Base-by-base conservation (phyloP, 208 protist species). In the Trichomonas tenax region DNA sequence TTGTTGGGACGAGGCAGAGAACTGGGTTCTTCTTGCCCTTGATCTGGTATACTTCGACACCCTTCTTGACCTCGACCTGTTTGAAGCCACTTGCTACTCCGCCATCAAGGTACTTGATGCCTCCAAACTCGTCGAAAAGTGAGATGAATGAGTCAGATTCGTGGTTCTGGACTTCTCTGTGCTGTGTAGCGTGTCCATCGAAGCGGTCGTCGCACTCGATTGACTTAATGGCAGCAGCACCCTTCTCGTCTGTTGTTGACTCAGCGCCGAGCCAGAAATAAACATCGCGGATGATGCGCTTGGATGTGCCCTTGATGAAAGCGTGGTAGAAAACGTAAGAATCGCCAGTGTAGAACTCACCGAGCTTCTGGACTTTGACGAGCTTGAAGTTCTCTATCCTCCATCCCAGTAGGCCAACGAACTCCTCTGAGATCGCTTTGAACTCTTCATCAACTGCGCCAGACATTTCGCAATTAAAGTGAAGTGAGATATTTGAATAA, bases 201-300 rank as follows among this genome's bases (percentile, higher is more conserved):
- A 97, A 96, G 17, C 96, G 0, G 63, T 97, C 96, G 95, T 98
- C 97, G 23, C 97, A 96, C 96, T 98, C 97, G 44, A 98, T 97
- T 17, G 97, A 95, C 96, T 97, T 97, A 46, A 96, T 97, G 10
- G 97, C 97, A 10, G 97, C 97, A 17, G 95, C 96, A 31, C 96
- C 97, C 38, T 63, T 88, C 63, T 97, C 97, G 44, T 97, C 97
- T 41, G 96, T 51, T 14, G 97, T 96, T 51, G 95, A 96, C 26
- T 96, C 45, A 36, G 26, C 21, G 11, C 96, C 96, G 15, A 97
- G 49, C 96, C 96, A 97, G 95, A 97, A 97, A 44, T 95, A 96
- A 0, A 97, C 58, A 44, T 97, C 90, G 41, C 90, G 36, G n/a
- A 45, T 46, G 34, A 97, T 31, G 17, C 89, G 4, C n/a, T 95